Percentiles rank a stretch among this genome's conserved stretches.
Evolutionary conservation across 257 asterid genomes (phyloP).

Genomic region (Fraxinus cuspidata): DNA sequence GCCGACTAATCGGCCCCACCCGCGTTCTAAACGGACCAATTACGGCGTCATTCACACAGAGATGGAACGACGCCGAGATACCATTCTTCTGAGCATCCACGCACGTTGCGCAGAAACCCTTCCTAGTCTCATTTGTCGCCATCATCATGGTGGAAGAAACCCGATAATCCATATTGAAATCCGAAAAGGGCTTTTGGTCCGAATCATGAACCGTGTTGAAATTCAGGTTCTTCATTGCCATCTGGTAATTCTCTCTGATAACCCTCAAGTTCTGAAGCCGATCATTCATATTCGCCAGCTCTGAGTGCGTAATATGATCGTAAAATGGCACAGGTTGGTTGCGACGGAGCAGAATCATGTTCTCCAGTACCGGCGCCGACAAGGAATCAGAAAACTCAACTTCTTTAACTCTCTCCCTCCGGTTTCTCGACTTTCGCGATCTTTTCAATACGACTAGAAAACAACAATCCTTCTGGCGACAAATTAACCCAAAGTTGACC

Average conservation of each 20-base stretch:
- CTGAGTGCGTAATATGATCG: constrained; percentile 43
- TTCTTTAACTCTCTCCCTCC: constrained; percentile 44
- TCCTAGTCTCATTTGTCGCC: constrained; percentile 28
- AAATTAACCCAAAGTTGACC: constrained; percentile 56
- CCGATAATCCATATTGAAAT: constrained; percentile 16
- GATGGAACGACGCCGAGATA: constrained; percentile 54
- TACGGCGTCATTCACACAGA: constrained; percentile 63
- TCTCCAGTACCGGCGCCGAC: constrained; percentile 41
- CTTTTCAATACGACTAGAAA: constrained; percentile 77
- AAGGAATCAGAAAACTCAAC: constrained; percentile 36
- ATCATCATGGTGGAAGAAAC: constrained; percentile 20
- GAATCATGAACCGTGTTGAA: constrained; percentile 5
- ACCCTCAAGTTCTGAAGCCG: constrained; percentile 39
- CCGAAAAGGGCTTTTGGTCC: constrained; percentile 13
- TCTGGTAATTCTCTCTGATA: constrained; percentile 45
- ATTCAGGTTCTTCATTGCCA: constrained; percentile 36
- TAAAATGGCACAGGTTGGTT: constrained; percentile 42
- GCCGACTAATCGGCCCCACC: constrained; percentile 62
- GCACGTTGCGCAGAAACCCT: constrained; percentile 53
- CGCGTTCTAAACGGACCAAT: constrained; percentile 33
- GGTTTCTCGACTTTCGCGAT: constrained; percentile 62
- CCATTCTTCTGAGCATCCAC: constrained; percentile 31
- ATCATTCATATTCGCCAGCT: constrained; percentile 39
- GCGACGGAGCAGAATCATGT: constrained; percentile 56
- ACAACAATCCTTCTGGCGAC: constrained; percentile 54